These are phyloP conservation scores for Dictyostelium citrinum DNA, from an alignment of 78 protist genomes.

Conservation along the genomic window DNA sequence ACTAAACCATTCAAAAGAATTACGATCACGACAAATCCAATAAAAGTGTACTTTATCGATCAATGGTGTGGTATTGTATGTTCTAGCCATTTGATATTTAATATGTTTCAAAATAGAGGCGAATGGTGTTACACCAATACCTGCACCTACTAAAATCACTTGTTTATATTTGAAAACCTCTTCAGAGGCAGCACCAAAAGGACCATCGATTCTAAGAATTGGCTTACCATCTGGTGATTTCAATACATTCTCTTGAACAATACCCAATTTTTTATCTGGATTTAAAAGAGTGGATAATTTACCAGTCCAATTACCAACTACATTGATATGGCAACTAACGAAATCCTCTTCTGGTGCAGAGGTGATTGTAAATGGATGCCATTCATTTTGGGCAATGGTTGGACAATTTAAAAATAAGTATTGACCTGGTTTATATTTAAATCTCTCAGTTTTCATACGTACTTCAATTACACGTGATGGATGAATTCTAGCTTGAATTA, in stretches of 20 bases:
- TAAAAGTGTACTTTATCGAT: conserved; percentile 84
- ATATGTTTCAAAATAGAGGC: conserved; percentile 89
- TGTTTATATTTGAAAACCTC: conserved; percentile 85
- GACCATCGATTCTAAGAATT: conserved; percentile 91
- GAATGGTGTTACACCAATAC: conserved; percentile 96
- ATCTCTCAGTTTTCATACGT: conserved; percentile 66
- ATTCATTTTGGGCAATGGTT: conserved; percentile 79
- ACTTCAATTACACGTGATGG: conserved; percentile 84
- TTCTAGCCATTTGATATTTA: conserved; percentile 32
- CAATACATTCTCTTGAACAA: conserved; percentile 79
- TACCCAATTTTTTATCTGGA: conserved; percentile 75
- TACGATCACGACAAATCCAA: conserved; percentile 86
- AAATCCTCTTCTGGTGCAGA: conserved; percentile 91
- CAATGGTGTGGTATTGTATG: conserved; percentile 24
- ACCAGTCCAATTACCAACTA: conserved; percentile 86
- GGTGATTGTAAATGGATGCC: conserved; percentile 97
- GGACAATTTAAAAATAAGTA: conserved; percentile 92
- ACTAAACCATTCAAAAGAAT: conserved; percentile 86
- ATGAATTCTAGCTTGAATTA: conserved; percentile 75
- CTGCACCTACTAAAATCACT: conserved; percentile 88
- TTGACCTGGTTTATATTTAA: conserved; percentile 90
- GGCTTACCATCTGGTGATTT: conserved; percentile 82
- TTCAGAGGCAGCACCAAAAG: conserved; percentile 91
- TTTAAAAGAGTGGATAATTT: conserved; percentile 69
- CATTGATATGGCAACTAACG: conserved; percentile 86